Evolutionary conservation across 805 yeast species (phyloP), one percentile per base, ranked within the genome.

Genomic region (Candida bentonensis): DNA sequence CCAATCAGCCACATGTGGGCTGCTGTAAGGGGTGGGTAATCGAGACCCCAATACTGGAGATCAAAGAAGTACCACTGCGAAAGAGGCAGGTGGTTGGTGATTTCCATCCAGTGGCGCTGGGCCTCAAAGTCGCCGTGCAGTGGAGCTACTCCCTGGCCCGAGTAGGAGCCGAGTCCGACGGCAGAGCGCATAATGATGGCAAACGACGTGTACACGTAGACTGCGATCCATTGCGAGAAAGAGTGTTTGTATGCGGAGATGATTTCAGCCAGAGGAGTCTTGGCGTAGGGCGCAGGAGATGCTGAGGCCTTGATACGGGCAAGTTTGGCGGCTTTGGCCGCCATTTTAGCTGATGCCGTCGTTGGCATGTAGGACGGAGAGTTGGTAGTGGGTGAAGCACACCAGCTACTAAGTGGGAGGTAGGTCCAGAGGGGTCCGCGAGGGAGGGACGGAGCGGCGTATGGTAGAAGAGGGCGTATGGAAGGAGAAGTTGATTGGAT

Each of bases 71-170:
- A 92, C 98, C 98, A 92, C 49, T 81, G 53, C 0, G 65, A 61
- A 1, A 85, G 61, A 0, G 95, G 92, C 42, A 88, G 60, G 52
- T 78, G 76, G 33, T 70, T 76, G 0, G 97, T 89, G 44, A 89
- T 68, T 59, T 92, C 98, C 74, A 92, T 72, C 98, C 98, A 92
- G 61, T 89, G 98, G 51, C 98, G 73, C 61, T 92, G 98, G 0
- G 97, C 97, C 61, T 92, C 98, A 56, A 92, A 89, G 59, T 92
- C 98, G 4, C 98, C 98, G 66, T 68, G 78, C 75, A 85, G 75
- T 3, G 97, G 97, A 5, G 82, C 77, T 1, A 69, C 65, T 5
- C 64, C 63, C 48, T 61, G 59, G 0, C 98, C 98, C 21, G 95
- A 85, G 57, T 76, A 88, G 3, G 86, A 72, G 0, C 97, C 98